These are phyloP conservation scores for Neofusicoccum parvum DNA, from an alignment of 2,329 filamentous ascomycete genomes.

Conservation along the genomic window DNA sequence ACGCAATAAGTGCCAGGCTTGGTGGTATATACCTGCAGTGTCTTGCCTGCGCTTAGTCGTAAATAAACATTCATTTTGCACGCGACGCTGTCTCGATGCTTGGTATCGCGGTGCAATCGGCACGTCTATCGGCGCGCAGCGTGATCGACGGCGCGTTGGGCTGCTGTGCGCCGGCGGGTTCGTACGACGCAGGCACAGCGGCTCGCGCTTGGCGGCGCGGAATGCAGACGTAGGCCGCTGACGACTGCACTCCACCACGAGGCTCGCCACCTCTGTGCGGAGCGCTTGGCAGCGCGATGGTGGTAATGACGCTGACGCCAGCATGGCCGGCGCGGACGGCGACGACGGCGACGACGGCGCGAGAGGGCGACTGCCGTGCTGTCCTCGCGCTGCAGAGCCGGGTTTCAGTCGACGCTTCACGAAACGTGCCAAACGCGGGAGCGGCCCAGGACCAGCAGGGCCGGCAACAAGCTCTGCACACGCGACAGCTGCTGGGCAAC, in stretches of 20 bases:
- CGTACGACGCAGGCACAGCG: not conserved
- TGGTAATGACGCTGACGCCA: not conserved
- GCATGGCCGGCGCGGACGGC: not conserved
- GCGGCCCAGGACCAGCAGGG: not conserved
- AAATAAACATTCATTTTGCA: not conserved
- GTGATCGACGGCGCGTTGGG: not conserved
- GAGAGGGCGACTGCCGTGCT: not conserved
- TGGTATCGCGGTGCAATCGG: not conserved
- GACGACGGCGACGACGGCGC: not conserved
- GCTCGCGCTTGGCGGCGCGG: not conserved
- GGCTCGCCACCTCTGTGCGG: not conserved
- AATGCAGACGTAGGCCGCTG: constrained; percentile 7
- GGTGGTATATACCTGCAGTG: constrained; percentile 1
- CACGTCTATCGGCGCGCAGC: not conserved
- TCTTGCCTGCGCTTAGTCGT: not conserved
- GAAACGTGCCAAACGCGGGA: not conserved
- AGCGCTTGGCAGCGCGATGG: not conserved
- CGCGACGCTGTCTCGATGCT: not conserved
- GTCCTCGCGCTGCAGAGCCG: not conserved
- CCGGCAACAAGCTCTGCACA: not conserved
- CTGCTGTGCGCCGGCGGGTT: not conserved
- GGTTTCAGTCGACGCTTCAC: constrained; percentile 6
- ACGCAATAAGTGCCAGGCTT: not conserved
- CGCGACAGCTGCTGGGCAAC: not conserved
- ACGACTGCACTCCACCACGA: constrained; percentile 7